phyloP scores from a whole-genome alignment of 2,329 filamentous ascomycete species.

The Ophiostoma fasciatum region DNA sequence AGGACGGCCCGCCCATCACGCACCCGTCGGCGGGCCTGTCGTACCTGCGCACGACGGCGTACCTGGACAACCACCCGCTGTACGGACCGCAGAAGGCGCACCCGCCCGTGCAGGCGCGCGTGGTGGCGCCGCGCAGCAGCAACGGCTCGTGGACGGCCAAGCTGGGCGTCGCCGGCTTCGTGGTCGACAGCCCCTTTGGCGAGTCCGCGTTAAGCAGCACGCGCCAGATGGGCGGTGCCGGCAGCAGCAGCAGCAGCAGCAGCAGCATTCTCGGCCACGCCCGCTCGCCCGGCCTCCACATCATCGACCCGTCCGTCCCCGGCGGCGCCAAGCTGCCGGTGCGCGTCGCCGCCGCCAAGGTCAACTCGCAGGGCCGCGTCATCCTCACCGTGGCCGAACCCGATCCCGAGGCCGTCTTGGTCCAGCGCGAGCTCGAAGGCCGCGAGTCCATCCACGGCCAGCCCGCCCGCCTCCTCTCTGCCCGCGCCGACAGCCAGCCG shows the following conservation, averaged over 20 bases:
- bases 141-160: constrained; percentile 20
- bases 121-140: constrained; percentile 29
- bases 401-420: constrained; percentile 22
- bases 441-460: constrained; percentile 20
- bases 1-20: constrained; percentile 40
- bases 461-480: constrained; percentile 8
- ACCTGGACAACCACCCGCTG: constrained; percentile 43
- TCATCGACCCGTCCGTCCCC: constrained; percentile 28
- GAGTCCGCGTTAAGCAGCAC: constrained; percentile 27
- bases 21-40: constrained; percentile 49
- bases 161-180: constrained; percentile 41
- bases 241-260: constrained; percentile 1
- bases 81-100: constrained; percentile 42
- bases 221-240: background rate
- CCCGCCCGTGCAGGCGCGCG: constrained; percentile 33
- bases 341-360: constrained; percentile 25
- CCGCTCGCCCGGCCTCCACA: constrained; percentile 22
- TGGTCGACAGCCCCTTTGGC: constrained; percentile 26
- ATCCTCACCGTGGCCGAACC: constrained; percentile 28
- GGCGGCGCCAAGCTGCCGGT: constrained; percentile 43
- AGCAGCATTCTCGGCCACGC: no score
- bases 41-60: constrained; percentile 41
- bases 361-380: constrained; percentile 37
- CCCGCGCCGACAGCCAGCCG: constrained; percentile 12
- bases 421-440: constrained; percentile 31